Base-by-base conservation (phyloP, 2,329 filamentous ascomycete genomes). In the Leptographium flavum region DNA sequence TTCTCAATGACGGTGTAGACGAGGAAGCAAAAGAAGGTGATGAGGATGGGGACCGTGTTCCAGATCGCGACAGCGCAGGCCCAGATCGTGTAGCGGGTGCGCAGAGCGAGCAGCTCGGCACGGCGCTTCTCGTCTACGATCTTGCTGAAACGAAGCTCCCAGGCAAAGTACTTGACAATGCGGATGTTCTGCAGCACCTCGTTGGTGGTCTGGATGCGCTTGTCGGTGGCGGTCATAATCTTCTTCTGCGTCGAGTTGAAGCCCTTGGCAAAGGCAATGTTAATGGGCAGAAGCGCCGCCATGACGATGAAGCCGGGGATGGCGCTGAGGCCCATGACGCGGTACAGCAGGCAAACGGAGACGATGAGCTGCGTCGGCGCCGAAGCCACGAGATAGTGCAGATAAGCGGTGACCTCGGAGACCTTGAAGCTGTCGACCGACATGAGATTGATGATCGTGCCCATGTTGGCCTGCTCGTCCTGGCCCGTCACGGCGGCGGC, bases 371-470 rank as follows among this genome's bases (percentile, higher is more conserved):
- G 88, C 0, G 92, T 84, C 0, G 92, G 92, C 2, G 90, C 88
- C 49, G 83, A 81, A 0, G 88, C 90, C 69, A 90, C 83, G n/a
- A 98, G 69, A 63, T 94, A 98, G 63, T 98, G 92, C 28, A 98
- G 69, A 60, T 98, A 98, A 0, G 90, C 84, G 32, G 87, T 92
- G 48, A 94, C 81, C 59, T 98, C 92, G 50, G 86, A 84, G 45
- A 98, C 87, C 66, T 98, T 98, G 76, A 96, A 96, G 40, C 90
- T 95, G 67, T 98, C 93, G 35, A 98, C 93, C 11, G 92, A 93
- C 92, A 98, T 98, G 53, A 98, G 70, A 62, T 96, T 98, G 68
- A 98, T 98, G 57, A 98, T 95, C n/a, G 92, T 94, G 50, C 93
- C 92, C 42, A 93, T 73, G 49, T 92, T 95, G 33, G 87, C 90